Evolutionary conservation across 2,329 filamentous ascomycete species (phyloP).

Genomic region (Trichoderma afroharzianum): DNA sequence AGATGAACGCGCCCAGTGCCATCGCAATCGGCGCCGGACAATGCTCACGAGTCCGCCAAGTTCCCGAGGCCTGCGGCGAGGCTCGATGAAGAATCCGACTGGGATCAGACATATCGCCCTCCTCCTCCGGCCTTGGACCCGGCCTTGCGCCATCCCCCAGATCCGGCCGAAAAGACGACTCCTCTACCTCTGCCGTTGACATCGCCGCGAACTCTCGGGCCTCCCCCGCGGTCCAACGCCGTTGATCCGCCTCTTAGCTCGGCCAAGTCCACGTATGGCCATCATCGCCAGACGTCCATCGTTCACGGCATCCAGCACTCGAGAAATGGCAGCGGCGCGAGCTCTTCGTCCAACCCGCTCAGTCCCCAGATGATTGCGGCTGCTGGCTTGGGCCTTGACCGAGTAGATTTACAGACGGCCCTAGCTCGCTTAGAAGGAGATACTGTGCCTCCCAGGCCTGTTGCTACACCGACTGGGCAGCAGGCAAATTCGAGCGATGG

Average conservation of each 20-base stretch:
- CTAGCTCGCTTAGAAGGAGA: slow-evolving; percentile 45
- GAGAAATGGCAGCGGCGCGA: slow-evolving; percentile 81
- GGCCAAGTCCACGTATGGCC: slow-evolving; percentile 66
- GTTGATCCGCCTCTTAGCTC: slow-evolving; percentile 52
- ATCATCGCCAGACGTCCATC: slow-evolving; percentile 95
- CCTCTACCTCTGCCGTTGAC: slow-evolving; percentile 29
- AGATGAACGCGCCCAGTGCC: slow-evolving; percentile 41
- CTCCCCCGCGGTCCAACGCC: slow-evolving; percentile 37
- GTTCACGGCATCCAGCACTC: slow-evolving; percentile 94
- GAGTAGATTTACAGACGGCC: slow-evolving; percentile 48
- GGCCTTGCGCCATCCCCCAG: slow-evolving; percentile 45
- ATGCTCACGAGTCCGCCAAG: slow-evolving; percentile 49
- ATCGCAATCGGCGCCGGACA: slow-evolving; percentile 58
- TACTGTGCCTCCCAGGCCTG: slow-evolving; percentile 38
- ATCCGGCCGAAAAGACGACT: slow-evolving; percentile 53
- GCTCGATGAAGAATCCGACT: slow-evolving; percentile 52
- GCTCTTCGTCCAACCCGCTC: slow-evolving; percentile 76
- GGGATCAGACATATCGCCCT: slow-evolving; percentile 49
- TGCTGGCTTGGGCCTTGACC: slow-evolving; percentile 55
- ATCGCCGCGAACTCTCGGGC: slow-evolving; percentile 40
- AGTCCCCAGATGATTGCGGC: slow-evolving; percentile 82
- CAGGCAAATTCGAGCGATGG: slow-evolving; percentile 25
- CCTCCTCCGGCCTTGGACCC: slow-evolving; percentile 40
- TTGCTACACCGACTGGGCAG: slow-evolving; percentile 40
- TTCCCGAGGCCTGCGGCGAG: slow-evolving; percentile 48